Evolutionary conservation across 805 yeast genomes (phyloP).

Genomic region (Hanseniaspora valbyensis): DNA sequence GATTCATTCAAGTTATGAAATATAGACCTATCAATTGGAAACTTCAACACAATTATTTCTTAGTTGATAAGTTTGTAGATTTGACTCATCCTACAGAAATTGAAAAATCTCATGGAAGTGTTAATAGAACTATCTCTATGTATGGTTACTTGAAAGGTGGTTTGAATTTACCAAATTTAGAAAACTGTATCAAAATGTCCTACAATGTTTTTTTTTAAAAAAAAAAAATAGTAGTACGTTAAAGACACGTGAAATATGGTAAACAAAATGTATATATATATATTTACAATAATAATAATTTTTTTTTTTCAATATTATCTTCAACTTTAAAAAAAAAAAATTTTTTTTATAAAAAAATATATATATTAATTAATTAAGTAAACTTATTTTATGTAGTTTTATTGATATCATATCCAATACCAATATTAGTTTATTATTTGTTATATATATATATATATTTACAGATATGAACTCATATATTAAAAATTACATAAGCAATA

Average conservation of each 20-base stretch:
- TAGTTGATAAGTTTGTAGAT: constrained; percentile 87
- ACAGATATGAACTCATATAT: neutral
- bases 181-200: constrained; percentile 54
- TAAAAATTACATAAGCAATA: neutral
- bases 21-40: constrained; percentile 99
- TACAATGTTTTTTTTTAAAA: too few relatives aligned
- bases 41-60: constrained; percentile 90
- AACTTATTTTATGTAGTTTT: neutral
- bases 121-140: constrained; percentile 79
- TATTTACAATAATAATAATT: too few relatives aligned
- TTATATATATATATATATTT: too few relatives aligned
- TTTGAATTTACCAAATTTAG: constrained; percentile 56
- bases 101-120: constrained; percentile 58
- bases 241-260: too few relatives aligned
- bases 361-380: too few relatives aligned
- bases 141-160: constrained; percentile 89
- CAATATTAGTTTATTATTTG: too few relatives aligned
- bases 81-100: constrained; percentile 82
- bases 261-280: too few relatives aligned
- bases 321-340: neutral
- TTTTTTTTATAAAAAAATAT: too few relatives aligned
- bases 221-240: too few relatives aligned
- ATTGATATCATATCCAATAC: neutral
- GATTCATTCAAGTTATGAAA: constrained; percentile 94
- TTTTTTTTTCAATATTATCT: neutral